Base-by-base conservation (phyloP, 2,329 filamentous ascomycete species). In the Colletotrichum higginsianum region DNA sequence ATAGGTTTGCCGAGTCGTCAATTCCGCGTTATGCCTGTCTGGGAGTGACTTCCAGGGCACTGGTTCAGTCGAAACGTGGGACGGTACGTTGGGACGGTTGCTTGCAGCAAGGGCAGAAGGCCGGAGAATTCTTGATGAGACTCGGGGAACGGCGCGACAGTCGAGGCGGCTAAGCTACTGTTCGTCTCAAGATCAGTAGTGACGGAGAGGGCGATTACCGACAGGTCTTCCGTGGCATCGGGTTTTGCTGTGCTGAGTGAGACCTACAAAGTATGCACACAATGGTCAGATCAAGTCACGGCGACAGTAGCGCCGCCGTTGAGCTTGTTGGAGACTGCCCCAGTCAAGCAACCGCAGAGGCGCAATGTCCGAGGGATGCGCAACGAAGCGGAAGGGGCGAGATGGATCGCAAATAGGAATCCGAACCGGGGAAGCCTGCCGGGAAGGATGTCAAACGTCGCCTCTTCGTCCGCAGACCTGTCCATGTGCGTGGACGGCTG, bases 1-100 rank as follows among this genome's bases (percentile, higher is more conserved):
- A 67, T 57, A 71, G 44, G 58, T 68, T 68, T 71, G 58, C 68
- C 58, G 65, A 68, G 58, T 68, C n/a, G 40, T 63, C 44, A 68
- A 62, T 64, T 58, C 63, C 58, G 68, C 68, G 58, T 71, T 63
- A 63, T 21, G 53, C 68, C 58, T 68, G 58, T 71, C 46, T 55
- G 58, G 58, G 68, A 60, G 68, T 49, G 52, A 46, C 35, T 46
- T 60, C 68, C 58, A 68, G 58, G 58, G 60, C 44, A 47, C 21
- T 38, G 58, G 56, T 58, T 46, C 50, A 21, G 53, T 57, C 58
- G 18, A 53, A 8, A 38, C 40, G 13, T 61, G 50, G 53, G 46
- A 53, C 47, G 46, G 35, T 60, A 30, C 40, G 50, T 55, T 35
- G 58, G 35, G 21, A 46, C 65, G 65, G 65, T 30, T 68, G 40